Base-by-base conservation (phyloP, 805 yeast species). In the Cephaloascus fragrans region DNA sequence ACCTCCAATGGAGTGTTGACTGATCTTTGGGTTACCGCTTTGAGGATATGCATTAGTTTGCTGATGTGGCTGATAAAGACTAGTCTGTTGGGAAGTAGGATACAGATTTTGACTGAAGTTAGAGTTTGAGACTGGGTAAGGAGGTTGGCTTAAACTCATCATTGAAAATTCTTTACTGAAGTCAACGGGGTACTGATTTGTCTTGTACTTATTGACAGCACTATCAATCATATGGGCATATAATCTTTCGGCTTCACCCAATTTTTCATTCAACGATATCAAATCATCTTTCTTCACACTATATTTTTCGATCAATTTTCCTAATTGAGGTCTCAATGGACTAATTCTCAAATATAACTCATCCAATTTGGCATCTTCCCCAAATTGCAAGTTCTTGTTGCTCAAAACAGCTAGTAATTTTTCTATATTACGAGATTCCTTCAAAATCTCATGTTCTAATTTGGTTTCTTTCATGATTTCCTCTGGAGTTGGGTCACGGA, bases 201-300 rank as follows among this genome's bases (percentile, higher is more conserved):
- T n/a, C 35, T 39, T 40, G 29, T 39, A 46, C 26, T 45, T 43
- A 39, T 52, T 41, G 42, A 41, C 53, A n/a, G 66, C 64, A 18
- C 69, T 67, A 48, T 82, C 85, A 61, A 83, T 68, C 38, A 87
- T 59, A 35, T 74, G 72, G 50, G 84, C 85, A 56, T 87, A 93
- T 8, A 72, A 60, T 33, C 72, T 67, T 38, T 83, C 75, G 15
- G 95, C 93, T 36, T 68, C 67, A 41, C 75, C 75, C 40, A 90
- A 69, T 45, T 84, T 83, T 44, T 74, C 73, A 50, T 86, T 82
- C 48, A 90, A 65, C 17, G 75, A 75, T 44, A 78, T 64, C 43
- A 90, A 63, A 45, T 90, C 97, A 48, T 88, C 84, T 53, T 83
- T 77, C 50, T 86, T 75, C 35, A 75, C 71, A 29, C 86, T 72